Evolutionary conservation across 306 rosid species (phyloP).

Genomic region (Quercus aquifolioides): DNA sequence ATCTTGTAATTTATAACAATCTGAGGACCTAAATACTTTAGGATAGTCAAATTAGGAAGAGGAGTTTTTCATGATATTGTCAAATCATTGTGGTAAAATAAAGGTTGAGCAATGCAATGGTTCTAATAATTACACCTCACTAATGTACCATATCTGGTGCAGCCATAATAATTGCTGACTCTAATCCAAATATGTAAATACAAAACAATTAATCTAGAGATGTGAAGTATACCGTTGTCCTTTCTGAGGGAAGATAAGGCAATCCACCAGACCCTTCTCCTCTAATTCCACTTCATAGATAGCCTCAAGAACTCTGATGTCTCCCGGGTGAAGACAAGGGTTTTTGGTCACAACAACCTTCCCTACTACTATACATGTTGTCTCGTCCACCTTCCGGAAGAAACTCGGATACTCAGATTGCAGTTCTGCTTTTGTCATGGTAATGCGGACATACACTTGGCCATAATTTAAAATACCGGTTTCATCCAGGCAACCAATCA

Average conservation of each 20-base stretch:
- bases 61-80: background rate
- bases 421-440: constrained; percentile 54
- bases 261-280: constrained; percentile 67
- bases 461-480: constrained; percentile 78
- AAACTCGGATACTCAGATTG: constrained; percentile 45
- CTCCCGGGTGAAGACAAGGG: constrained; percentile 98
- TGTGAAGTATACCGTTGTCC: constrained; percentile 60
- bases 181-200: constrained; percentile 9
- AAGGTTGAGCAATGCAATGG: background rate
- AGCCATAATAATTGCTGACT: background rate
- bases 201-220: constrained; percentile 8
- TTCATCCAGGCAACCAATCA: constrained; percentile 93
- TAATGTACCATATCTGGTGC: background rate
- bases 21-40: background rate
- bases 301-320: constrained; percentile 86
- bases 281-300: constrained; percentile 59
- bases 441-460: constrained; percentile 66
- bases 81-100: background rate
- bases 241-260: constrained; percentile 83
- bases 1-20: background rate
- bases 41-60: background rate
- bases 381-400: constrained; percentile 59
- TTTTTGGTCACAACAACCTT: constrained; percentile 84
- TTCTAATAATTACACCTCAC: background rate
- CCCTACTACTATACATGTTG: constrained; percentile 56